These are phyloP conservation scores for Rhodomyrtus tomentosa DNA, from an alignment of 345 rosid genomes.

Conservation along the genomic window DNA sequence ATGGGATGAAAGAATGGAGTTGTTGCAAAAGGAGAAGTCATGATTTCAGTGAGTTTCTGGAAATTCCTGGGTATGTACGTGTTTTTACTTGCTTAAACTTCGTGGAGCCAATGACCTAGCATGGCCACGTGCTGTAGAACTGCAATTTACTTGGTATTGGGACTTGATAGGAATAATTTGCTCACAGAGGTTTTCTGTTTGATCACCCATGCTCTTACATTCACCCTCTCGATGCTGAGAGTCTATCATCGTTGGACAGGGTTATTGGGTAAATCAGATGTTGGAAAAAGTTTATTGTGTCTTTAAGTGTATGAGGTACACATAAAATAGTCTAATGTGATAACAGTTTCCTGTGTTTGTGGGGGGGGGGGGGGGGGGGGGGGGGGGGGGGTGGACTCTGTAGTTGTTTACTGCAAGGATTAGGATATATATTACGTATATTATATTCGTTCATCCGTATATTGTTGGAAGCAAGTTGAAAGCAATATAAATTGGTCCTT, in stretches of 20 bases:
- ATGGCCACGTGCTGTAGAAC: not conserved
- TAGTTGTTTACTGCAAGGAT: not conserved
- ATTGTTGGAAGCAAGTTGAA: not conserved
- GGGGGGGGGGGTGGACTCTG: too few relatives aligned
- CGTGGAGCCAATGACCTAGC: not conserved
- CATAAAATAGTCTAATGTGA: not conserved
- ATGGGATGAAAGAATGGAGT: slow-evolving; percentile 98
- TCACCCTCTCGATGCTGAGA: not conserved
- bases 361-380: too few relatives aligned
- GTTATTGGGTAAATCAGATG: not conserved
- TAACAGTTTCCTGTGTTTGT: not conserved
- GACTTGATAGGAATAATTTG: not conserved
- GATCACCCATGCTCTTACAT: not conserved
- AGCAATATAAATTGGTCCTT: not conserved
- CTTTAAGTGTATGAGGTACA: not conserved
- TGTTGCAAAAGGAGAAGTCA: slow-evolving; percentile 96
- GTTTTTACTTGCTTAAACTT: not conserved
- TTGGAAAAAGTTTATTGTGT: not conserved
- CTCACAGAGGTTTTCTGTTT: not conserved
- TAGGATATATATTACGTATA: not conserved
- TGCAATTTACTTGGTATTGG: not conserved
- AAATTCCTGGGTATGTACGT: slow-evolving; percentile 68
- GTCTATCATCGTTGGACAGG: not conserved
- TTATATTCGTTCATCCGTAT: not conserved
- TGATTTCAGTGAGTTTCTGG: slow-evolving; percentile 74